Conservation (phyloP, 2,329 filamentous ascomycete species). For the Fragosphaeria purpurea region DNA sequence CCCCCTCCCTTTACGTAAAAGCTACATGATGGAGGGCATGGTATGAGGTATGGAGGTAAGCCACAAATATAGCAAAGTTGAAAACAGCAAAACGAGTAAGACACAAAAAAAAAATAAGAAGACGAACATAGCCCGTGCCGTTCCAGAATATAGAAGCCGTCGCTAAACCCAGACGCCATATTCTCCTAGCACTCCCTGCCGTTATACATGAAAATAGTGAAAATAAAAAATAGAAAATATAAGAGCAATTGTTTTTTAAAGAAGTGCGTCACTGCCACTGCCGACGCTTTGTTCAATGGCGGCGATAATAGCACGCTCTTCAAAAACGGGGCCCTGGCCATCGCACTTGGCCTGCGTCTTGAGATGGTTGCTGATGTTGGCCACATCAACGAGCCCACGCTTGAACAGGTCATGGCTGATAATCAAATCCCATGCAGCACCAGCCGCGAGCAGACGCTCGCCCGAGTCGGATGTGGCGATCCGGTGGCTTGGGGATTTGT, state of each 20-base stretch:
- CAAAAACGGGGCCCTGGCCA: constrained; percentile 80
- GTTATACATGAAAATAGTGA: not conserved
- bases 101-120: too few relatives aligned
- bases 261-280: constrained; percentile 66
- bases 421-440: constrained; percentile 84
- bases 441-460: constrained; percentile 60
- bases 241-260: constrained; percentile 19
- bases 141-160: too few relatives aligned
- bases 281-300: constrained; percentile 73
- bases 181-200: not conserved
- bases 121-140: too few relatives aligned
- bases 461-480: constrained; percentile 56
- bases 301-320: constrained; percentile 59
- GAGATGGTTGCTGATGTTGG: constrained; percentile 67
- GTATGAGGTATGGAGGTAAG: too few relatives aligned
- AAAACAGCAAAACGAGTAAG: too few relatives aligned
- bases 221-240: too few relatives aligned
- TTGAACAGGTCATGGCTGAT: constrained; percentile 69
- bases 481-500: constrained; percentile 58
- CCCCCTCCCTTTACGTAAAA: too few relatives aligned
- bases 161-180: constrained; percentile 1
- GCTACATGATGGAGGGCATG: too few relatives aligned
- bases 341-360: constrained; percentile 71
- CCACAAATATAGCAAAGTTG: too few relatives aligned
- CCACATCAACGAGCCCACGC: constrained; percentile 70